Evolutionary conservation across 2,329 filamentous ascomycete genomes (phyloP).

Genomic region (Penicillium sp.): DNA sequence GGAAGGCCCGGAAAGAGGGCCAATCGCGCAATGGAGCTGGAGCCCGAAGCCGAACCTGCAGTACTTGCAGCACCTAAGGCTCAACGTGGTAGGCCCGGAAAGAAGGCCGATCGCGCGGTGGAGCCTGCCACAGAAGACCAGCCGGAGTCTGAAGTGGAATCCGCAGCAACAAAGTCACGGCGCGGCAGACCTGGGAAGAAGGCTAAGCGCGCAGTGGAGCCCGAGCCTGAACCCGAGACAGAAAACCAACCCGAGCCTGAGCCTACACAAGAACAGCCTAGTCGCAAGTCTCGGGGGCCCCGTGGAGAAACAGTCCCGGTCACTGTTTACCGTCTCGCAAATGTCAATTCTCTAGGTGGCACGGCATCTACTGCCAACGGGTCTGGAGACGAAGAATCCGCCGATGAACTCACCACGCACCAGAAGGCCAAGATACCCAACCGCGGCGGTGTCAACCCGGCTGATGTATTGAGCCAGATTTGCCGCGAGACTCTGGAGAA

Average conservation of each 20-base stretch:
- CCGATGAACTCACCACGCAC: slow-evolving; percentile 33
- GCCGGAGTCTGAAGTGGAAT: slow-evolving; percentile 6
- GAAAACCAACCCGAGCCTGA: slow-evolving; percentile 1
- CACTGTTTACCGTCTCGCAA: slow-evolving; percentile 42
- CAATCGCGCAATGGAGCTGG: background rate
- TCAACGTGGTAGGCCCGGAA: slow-evolving; percentile 5
- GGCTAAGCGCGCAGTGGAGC: background rate
- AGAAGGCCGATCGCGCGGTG: slow-evolving; percentile 2
- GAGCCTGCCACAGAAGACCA: slow-evolving; percentile 1
- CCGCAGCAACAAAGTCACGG: slow-evolving; percentile 2
- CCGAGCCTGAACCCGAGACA: slow-evolving; percentile 8
- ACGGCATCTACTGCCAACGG: slow-evolving; percentile 17
- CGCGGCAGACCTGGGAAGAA: slow-evolving; percentile 10
- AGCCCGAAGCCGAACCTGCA: slow-evolving; percentile 6
- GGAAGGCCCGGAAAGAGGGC: slow-evolving; percentile 6
- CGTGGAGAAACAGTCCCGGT: slow-evolving; percentile 41
- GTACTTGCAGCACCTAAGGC: slow-evolving; percentile 2
- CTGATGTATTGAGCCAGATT: slow-evolving; percentile 52
- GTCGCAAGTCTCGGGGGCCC: slow-evolving; percentile 27
- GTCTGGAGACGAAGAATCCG: slow-evolving; percentile 26
- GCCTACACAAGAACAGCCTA: slow-evolving; percentile 11
- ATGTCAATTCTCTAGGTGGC: slow-evolving; percentile 32
- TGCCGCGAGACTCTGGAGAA: slow-evolving; percentile 51
- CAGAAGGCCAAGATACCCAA: slow-evolving; percentile 39
- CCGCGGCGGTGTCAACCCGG: slow-evolving; percentile 48